Conservation (phyloP, 2,329 filamentous ascomycete genomes). For the Delphinella strobiligena region DNA sequence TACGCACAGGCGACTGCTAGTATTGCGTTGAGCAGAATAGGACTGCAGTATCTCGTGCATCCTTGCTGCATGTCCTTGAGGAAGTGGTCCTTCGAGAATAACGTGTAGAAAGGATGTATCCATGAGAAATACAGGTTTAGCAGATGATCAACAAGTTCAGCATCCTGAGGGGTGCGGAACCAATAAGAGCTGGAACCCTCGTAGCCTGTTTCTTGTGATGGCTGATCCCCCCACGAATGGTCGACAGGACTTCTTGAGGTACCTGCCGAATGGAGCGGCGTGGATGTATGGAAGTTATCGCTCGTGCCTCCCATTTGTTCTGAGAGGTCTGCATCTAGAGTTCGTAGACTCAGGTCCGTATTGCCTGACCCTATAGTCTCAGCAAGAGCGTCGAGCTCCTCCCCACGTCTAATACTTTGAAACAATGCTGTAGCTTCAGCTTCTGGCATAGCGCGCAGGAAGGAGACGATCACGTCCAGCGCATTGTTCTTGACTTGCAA, state of each 20-base stretch:
- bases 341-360: constrained; percentile 4
- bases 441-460: constrained; percentile 33
- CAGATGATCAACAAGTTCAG: constrained; percentile 23
- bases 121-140: constrained; percentile 33
- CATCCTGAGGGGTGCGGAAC: constrained; percentile 21
- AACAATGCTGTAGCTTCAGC: constrained; percentile 30
- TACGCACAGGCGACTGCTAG: constrained; percentile 23
- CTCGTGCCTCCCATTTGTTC: background rate
- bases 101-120: constrained; percentile 63
- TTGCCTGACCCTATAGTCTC: constrained; percentile 7
- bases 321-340: constrained; percentile 6
- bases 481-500: constrained; percentile 25
- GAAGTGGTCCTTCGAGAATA: constrained; percentile 61
- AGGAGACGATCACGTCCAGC: constrained; percentile 30
- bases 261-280: constrained; percentile 2
- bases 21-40: constrained; percentile 27
- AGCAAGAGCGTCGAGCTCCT: constrained; percentile 7
- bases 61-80: constrained; percentile 52
- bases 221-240: constrained; percentile 1
- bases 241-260: constrained; percentile 2
- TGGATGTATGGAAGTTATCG: constrained; percentile 1
- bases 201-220: background rate
- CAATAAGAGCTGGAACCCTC: constrained; percentile 13
- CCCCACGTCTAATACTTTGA: constrained; percentile 27
- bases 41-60: constrained; percentile 52